These are phyloP conservation scores for Solanum aculeatissimum DNA, from an alignment of 305 asterid species.

Conservation along the genomic window DNA sequence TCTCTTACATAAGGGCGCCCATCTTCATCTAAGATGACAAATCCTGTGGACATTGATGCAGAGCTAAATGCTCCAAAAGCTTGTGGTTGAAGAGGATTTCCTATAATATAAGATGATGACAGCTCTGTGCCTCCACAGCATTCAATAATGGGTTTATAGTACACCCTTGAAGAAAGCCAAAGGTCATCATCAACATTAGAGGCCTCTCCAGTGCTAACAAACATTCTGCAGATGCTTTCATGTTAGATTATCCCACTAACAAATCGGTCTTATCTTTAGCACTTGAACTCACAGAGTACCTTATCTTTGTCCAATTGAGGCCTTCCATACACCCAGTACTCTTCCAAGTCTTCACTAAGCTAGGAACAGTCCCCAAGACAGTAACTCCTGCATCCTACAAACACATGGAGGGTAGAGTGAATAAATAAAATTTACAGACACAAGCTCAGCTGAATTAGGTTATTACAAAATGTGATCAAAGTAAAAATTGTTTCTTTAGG, in stretches of 20 bases:
- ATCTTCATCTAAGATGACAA: slow-evolving; percentile 66
- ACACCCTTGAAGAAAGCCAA: slow-evolving; percentile 87
- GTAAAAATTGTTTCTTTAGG: neutral
- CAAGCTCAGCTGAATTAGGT: neutral
- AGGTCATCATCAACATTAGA: slow-evolving; percentile 88
- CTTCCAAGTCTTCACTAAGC: slow-evolving; percentile 94
- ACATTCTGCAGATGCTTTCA: slow-evolving; percentile 34
- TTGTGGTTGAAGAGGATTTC: slow-evolving; percentile 87
- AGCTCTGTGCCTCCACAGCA: slow-evolving; percentile 99
- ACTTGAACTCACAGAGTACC: slow-evolving; percentile 22
- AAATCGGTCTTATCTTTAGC: neutral
- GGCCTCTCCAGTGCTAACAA: slow-evolving; percentile 87
- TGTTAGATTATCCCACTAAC: neutral
- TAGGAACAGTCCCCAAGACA: slow-evolving; percentile 88
- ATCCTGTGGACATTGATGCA: slow-evolving; percentile 61
- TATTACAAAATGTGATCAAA: neutral
- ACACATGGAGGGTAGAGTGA: neutral
- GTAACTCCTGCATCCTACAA: slow-evolving; percentile 83
- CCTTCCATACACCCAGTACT: slow-evolving; percentile 74
- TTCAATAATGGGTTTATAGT: slow-evolving; percentile 72
- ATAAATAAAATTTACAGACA: neutral
- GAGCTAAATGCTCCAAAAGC: slow-evolving; percentile 88
- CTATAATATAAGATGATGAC: slow-evolving; percentile 61
- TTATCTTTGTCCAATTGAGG: slow-evolving; percentile 83
- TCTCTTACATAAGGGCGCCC: slow-evolving; percentile 66